Base-by-base conservation (phyloP, 192 early-diverging fungal genomes). In the Backusella morwellensis region DNA sequence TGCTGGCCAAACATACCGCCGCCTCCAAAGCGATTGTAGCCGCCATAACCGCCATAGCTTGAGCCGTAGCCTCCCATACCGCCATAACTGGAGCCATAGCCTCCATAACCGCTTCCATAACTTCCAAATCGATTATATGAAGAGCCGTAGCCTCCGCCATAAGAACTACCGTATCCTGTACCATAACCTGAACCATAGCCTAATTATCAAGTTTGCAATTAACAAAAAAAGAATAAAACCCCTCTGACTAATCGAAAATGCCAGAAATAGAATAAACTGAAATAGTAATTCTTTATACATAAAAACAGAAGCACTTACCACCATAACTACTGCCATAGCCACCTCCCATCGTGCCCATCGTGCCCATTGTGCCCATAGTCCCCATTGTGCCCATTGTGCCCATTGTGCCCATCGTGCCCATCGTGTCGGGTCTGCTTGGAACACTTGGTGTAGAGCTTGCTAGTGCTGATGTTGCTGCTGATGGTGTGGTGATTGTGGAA, bases 51-150 rank as follows among this genome's bases (percentile, higher is more conserved):
- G 21, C 88, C 88, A 70, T 89, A 89, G 14, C 80, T 75, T 32
- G 89, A 87, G 41, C 90, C 91, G 7, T 82, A 78, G 6, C 87
- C 80, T 4, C 88, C 88, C 72, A 87, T 88, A 0, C 70, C 66
- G 1, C 85, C 81, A 35, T 80, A 79, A 29, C 86, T 82, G 19
- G 47, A 50, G 47, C 82, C 78, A 35, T 75, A 77, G 14, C 85
- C 83, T 26, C 82, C 81, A 41, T 68, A 77, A 70, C 70, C 34
- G 66, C 44, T 78, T 50, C 81, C 80, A 66, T 73, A 85, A 44
- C 78, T 86, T 74, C 78, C 82, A 54, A 85, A 78, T 21, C 82
- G 74, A 38, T 72, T 68, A 23, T 74, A 66, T 35, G 72, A 76
- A 14, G 75, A 74, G 12, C 84, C 82, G 66, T 85, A 86, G 44